Conservation (phyloP, 495 filamentous ascomycete species). For the Talaromyces borbonicus region DNA sequence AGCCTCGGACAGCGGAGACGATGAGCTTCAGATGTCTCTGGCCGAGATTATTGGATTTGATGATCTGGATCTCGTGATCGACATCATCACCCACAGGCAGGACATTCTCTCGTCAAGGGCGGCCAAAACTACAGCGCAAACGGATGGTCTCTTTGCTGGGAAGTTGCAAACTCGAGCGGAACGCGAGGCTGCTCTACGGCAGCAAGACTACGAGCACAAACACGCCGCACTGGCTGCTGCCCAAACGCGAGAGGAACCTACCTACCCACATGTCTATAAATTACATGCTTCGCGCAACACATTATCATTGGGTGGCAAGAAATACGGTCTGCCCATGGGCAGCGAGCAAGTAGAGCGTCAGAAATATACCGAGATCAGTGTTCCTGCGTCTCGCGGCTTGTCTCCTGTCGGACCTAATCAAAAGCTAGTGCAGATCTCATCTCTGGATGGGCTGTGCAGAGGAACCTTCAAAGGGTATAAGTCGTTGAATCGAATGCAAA, state of each 20-base stretch:
- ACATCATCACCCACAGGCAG: slow-evolving; percentile 62
- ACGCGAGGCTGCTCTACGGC: slow-evolving; percentile 62
- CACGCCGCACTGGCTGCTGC: slow-evolving; percentile 53
- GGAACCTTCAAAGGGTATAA: slow-evolving; percentile 95
- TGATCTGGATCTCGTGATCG: slow-evolving; percentile 80
- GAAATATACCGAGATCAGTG: slow-evolving; percentile 78
- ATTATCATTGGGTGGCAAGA: slow-evolving; percentile 61
- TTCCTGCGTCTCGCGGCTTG: slow-evolving; percentile 67
- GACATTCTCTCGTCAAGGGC: slow-evolving; percentile 43
- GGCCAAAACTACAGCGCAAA: slow-evolving; percentile 28
- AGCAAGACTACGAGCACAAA: slow-evolving; percentile 77
- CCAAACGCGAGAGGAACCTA: slow-evolving; percentile 47
- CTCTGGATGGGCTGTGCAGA: slow-evolving; percentile 81
- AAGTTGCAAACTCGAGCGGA: slow-evolving; percentile 64
- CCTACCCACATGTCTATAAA: slow-evolving; percentile 92
- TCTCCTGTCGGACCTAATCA: slow-evolving; percentile 59
- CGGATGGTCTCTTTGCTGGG: slow-evolving; percentile 40
- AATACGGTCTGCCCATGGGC: slow-evolving; percentile 64
- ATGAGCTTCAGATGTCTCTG: slow-evolving; percentile 80
- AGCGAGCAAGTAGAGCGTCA: slow-evolving; percentile 49
- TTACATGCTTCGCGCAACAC: slow-evolving; percentile 72
- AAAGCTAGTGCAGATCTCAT: slow-evolving; percentile 65
- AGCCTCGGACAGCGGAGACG: slow-evolving; percentile 57
- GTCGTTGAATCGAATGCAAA: slow-evolving; percentile 93
- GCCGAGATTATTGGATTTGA: slow-evolving; percentile 88